Evolutionary conservation across 345 rosid species (phyloP).

Genomic region (Rhodomyrtus tomentosa): DNA sequence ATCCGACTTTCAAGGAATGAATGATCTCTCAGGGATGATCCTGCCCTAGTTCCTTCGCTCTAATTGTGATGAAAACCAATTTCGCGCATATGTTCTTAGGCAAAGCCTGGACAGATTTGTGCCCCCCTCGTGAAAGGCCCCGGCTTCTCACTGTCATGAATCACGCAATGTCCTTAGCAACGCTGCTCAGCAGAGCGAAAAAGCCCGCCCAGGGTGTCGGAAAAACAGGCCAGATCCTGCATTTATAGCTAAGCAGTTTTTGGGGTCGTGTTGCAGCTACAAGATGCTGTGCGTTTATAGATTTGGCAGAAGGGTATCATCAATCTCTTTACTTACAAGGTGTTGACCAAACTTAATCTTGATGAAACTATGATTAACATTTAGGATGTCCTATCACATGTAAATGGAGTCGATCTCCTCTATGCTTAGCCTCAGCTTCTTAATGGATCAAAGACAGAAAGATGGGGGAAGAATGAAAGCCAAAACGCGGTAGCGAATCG

Average conservation of each 20-base stretch:
- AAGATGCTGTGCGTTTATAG: neutral
- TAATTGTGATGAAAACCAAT: neutral
- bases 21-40: slow-evolving; percentile 32
- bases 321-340: neutral
- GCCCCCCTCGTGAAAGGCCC: neutral
- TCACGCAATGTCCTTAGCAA: neutral
- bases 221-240: neutral
- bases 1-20: slow-evolving; percentile 32
- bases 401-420: neutral
- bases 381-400: neutral
- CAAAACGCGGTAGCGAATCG: neutral
- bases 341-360: neutral
- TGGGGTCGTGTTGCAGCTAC: neutral
- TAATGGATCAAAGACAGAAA: neutral
- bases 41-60: slow-evolving; percentile 9
- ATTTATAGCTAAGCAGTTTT: neutral
- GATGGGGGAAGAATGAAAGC: neutral
- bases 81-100: neutral
- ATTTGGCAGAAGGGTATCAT: neutral
- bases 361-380: neutral
- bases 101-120: neutral
- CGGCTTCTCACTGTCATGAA: neutral
- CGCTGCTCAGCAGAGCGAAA: neutral
- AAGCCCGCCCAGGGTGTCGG: neutral
- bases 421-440: neutral